Evolutionary conservation across 2,329 filamentous ascomycete genomes (phyloP), one percentile per base, ranked within the genome.

Genomic region (Pseudogymnoascus sp.): DNA sequence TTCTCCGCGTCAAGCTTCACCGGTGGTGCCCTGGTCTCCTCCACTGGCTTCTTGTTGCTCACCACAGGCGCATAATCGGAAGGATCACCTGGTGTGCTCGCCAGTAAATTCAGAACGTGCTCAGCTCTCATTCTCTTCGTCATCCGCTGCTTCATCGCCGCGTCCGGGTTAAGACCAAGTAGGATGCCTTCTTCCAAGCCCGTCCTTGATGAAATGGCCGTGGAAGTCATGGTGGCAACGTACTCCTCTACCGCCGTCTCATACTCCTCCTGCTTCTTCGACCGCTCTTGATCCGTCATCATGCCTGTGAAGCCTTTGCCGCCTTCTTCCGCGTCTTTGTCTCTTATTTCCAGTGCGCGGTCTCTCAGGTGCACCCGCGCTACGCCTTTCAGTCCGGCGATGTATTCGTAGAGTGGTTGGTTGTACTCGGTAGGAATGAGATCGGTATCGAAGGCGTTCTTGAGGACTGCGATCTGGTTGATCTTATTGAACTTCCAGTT

Each of bases 401-500:
- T 84, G 76, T 97, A 97, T 60, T 84, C 81, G 71, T 88, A 84
- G 42, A 97, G 84, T 22, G 85, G 80, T 55, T 83, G 76, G 63
- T 90, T 86, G 75, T 93, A 84, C 64, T 82, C 77, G 14, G 86
- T 77, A 0, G 92, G 90, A 45, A 97, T 83, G 45, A 84, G 82
- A 68, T 86, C 83, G 66, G 85, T 77, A 67, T 90, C 86, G 72
- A 95, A 90, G 52, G 89, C 77, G 77, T 95, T 86, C 74, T 94
- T 93, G 72, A 97, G 84, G 11, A 97, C 80, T 68, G 90, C 85
- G 61, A 87, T 90, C 75, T 97, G 92, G 72, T 91, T 86, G 69
- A 91, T 92, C 78, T 97, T 97, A 79, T 95, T 96, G 79, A 97
- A 97, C 75, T 96, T 97, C 93, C 93, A 97, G 68, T 80, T 80